These are phyloP conservation scores for Lecanicillium sp. DNA, from an alignment of 2,329 filamentous ascomycete genomes.

Conservation along the genomic window DNA sequence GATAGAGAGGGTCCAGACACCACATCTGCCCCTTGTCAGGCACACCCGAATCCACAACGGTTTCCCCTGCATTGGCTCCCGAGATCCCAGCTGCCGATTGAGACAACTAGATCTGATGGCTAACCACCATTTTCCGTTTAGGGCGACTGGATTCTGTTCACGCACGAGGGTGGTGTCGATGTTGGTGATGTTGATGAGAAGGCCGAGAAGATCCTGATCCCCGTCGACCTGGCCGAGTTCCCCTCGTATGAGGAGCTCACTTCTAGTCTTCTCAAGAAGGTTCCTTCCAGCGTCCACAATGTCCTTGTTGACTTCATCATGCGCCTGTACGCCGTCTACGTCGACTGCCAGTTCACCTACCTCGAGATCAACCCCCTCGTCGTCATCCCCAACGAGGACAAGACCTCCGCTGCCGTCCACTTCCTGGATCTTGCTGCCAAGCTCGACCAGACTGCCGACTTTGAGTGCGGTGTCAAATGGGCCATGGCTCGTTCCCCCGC, in stretches of 20 bases:
- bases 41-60: slow-evolving; percentile 8
- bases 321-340: slow-evolving; percentile 95
- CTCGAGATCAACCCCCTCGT: slow-evolving; percentile 99
- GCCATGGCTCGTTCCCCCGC: slow-evolving; percentile 86
- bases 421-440: slow-evolving; percentile 98
- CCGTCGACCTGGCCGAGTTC: slow-evolving; percentile 89
- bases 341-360: slow-evolving; percentile 99
- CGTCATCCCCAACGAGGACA: slow-evolving; percentile 88
- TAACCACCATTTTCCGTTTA: slow-evolving; percentile 35
- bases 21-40: slow-evolving; percentile 6
- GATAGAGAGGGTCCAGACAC: slow-evolving; percentile 19
- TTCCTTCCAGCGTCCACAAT: slow-evolving; percentile 92
- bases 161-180: slow-evolving; percentile 98
- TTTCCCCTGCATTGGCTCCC: slow-evolving; percentile 7
- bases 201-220: slow-evolving; percentile 96
- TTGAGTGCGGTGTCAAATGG: slow-evolving; percentile 99
- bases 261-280: slow-evolving; percentile 75
- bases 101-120: slow-evolving; percentile 11
- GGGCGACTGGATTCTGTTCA: slow-evolving; percentile 99
- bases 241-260: slow-evolving; percentile 96
- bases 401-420: slow-evolving; percentile 88
- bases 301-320: slow-evolving; percentile 99
- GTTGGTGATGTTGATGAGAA: slow-evolving; percentile 98
- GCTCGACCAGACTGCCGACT: slow-evolving; percentile 97
- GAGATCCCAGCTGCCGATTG: too few relatives aligned